A percentile compares a stretch with the other conserved stretches of the same genome.
Conservation (phyloP, 2,329 filamentous ascomycete genomes). For the Trichoderma guizhouense region DNA sequence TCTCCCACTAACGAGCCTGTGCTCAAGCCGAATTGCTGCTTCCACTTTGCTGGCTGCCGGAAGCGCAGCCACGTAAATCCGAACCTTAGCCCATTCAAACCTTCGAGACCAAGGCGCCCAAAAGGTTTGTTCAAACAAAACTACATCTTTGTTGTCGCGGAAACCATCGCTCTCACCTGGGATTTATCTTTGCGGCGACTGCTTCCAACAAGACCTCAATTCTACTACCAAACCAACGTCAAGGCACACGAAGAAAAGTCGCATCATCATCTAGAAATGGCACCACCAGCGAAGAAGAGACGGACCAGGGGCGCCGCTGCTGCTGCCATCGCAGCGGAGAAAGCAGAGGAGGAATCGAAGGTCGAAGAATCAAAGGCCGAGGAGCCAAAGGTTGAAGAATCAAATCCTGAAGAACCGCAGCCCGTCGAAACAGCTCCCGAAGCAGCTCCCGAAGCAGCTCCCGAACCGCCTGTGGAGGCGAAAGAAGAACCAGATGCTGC, state of each 20-base stretch:
- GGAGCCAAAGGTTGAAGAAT: neutral
- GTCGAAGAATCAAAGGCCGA: neutral
- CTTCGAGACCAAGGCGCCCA: neutral
- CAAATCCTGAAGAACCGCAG: neutral
- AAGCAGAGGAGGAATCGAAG: neutral
- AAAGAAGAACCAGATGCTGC: conserved; percentile 31
- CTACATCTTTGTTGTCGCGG: neutral
- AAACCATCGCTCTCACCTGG: neutral
- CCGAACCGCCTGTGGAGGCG: conserved; percentile 21
- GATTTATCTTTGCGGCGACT: neutral
- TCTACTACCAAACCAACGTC: neutral
- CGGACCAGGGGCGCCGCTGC: conserved; percentile 22
- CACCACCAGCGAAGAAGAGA: conserved; percentile 29
- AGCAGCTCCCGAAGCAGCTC: neutral
- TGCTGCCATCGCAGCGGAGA: conserved; percentile 9
- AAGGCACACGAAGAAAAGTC: neutral
- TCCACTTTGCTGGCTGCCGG: neutral
- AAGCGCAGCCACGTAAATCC: conserved; percentile 20
- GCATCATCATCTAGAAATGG: conserved; percentile 21
- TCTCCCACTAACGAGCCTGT: conserved; percentile 10
- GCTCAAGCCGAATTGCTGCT: neutral
- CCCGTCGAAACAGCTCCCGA: neutral
- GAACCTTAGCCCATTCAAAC: neutral
- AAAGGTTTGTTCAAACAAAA: neutral
- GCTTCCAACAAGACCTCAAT: neutral